phyloP scores from a whole-genome alignment of 1,139 yeast genomes.

The Eremothecium cymbalariae region DNA sequence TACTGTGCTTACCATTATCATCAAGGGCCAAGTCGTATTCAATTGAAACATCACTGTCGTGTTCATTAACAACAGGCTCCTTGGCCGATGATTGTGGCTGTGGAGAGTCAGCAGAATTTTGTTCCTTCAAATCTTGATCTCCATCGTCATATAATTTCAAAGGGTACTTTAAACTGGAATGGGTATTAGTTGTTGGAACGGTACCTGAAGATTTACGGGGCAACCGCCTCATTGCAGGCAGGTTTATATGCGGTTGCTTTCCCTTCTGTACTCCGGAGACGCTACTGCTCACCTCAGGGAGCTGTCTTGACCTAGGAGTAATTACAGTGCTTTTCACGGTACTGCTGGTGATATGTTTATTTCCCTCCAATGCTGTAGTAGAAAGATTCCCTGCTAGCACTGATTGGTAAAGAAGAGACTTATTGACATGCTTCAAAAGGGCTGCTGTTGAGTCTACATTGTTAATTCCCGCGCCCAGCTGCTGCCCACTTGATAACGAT shows the following conservation, averaged over 20 bases:
- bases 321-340: constrained; percentile 19
- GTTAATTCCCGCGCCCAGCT: constrained; percentile 6
- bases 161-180: constrained; percentile 18
- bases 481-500: neutral
- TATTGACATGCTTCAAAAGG: constrained; percentile 25
- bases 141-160: neutral
- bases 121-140: neutral
- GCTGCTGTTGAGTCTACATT: constrained; percentile 17
- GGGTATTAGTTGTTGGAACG: constrained; percentile 9
- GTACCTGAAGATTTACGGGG: neutral
- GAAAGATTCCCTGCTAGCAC: constrained; percentile 18
- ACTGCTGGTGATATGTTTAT: constrained; percentile 10
- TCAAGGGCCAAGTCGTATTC: too few relatives aligned
- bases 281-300: constrained; percentile 25
- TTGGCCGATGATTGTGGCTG: constrained; percentile 5
- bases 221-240: neutral
- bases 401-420: constrained; percentile 23
- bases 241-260: constrained; percentile 7
- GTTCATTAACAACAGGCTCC: constrained; percentile 17
- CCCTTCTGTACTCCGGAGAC: constrained; percentile 27
- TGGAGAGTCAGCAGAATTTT: constrained; percentile 1
- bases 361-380: constrained; percentile 18
- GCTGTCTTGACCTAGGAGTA: constrained; percentile 29
- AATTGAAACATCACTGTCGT: constrained; percentile 6
- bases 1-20: constrained; percentile 11